These are phyloP conservation scores for Phoma sp. DNA, from an alignment of 2,329 filamentous ascomycete genomes.

Conservation along the genomic window DNA sequence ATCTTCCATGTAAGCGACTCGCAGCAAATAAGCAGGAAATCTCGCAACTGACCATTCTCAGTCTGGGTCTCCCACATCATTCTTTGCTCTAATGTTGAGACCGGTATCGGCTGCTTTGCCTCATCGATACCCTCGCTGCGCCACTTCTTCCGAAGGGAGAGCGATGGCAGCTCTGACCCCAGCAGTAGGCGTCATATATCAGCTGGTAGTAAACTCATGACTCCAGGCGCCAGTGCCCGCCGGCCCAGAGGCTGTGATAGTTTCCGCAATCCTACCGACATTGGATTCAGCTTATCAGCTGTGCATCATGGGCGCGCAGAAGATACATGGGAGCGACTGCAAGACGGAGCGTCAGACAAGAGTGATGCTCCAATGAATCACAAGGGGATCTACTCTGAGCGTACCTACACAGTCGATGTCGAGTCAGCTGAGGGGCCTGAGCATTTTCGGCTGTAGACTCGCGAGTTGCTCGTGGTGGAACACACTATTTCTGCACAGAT, in stretches of 20 bases:
- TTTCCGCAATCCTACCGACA: conserved; percentile 5
- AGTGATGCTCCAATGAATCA: conserved; percentile 9
- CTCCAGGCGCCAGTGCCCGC: background rate
- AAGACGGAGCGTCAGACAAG: conserved; percentile 18
- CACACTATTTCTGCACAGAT: too few species aligned
- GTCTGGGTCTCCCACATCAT: conserved; percentile 27
- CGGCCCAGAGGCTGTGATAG: background rate
- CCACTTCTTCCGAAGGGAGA: conserved; percentile 14
- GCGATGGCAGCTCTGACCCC: conserved; percentile 9
- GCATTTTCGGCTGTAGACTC: background rate
- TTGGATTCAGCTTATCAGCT: conserved; percentile 12
- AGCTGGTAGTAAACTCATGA: background rate
- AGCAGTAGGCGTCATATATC: background rate
- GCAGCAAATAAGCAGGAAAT: background rate
- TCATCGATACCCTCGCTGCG: conserved; percentile 23
- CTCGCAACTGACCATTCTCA: background rate
- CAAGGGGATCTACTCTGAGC: conserved; percentile 11
- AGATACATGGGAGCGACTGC: conserved; percentile 21
- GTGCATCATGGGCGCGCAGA: conserved; percentile 15
- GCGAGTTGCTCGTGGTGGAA: too few species aligned
- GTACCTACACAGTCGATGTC: conserved; percentile 16
- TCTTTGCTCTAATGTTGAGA: conserved; percentile 28
- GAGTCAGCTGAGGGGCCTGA: background rate
- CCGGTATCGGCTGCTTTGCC: conserved; percentile 24
- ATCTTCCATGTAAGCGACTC: conserved; percentile 21